Evolutionary conservation across 2,329 filamentous ascomycete species (phyloP), one percentile per base, ranked within the genome.

Genomic region (Botryotinia narcissicola): DNA sequence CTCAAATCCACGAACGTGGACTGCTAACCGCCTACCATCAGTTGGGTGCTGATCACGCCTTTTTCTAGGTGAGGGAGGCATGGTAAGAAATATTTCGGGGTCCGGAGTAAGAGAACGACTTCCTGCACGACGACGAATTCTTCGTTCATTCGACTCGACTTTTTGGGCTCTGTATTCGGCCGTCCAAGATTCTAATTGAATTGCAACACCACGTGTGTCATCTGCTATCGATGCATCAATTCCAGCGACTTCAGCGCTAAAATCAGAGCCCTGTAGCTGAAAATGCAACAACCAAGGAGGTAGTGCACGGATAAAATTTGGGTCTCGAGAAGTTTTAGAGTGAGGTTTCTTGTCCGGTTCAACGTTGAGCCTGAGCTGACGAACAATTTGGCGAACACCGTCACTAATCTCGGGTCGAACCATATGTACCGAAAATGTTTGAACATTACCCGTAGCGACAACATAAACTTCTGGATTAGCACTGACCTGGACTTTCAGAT

Each of bases 391-490:
- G 37, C 93, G 93, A 46, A 99, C 87, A 35, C 96, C 97, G 79
- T 97, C 92, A 71, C 92, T 96, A 74, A 99, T 97, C 80, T 99
- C 96, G 9, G 93, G 91, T 35, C 95, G 91, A 14, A 98, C 91
- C 86, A 99, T 91, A 79, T 94, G 96, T 67, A 97, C 87, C 1
- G 93, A 93, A 77, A 97, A 95, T 0, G 94, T 97, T 80, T 97
- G 93, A 3, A 98, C 84, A 75, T 90, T 93, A 32, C 93, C 94
- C 68, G 89, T 92, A 18, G 91, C 89, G 71, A 94, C 89, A 16
- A 98, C 94, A 64, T 92, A 91, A 12, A 98, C 89, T 76, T 98
- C 92, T 0, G 95, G 95, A 6, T 93, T 90, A 8, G 95, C 95
- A 76, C 90, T 95, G 20, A 98, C 84, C 79, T 97, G 92, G 0